Base-by-base conservation (phyloP, 257 asterid genomes). In the Salvia rosmarinus region DNA sequence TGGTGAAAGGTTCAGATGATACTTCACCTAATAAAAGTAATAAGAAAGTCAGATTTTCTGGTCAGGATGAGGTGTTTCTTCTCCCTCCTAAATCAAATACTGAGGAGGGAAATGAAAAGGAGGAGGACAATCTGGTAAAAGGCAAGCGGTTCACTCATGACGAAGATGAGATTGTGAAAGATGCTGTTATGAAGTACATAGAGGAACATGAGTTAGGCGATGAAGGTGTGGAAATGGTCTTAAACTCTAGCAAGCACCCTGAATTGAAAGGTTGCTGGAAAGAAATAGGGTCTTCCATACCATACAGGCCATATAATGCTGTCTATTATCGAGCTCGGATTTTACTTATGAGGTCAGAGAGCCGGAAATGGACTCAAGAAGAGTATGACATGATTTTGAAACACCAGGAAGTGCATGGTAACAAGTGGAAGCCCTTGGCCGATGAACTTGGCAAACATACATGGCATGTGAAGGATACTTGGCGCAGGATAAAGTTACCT, bases 1-100 rank as follows among this genome's bases (percentile, higher is more conserved):
- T 64, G 69, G 69, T 64, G 9, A 64, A 71, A 59, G 72, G 47
- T 42, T 65, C 60, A 3, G 16, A 25, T 69, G 76, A 42, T 62
- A 20, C 58, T 23, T 64, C 78, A 9, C 79, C 79, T 37, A 70
- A 57, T 66, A 81, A 73, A 68, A 81, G 87, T 44, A 81, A 64
- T 39, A 85, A 80, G 78, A 85, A 76, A 73, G 86, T 82, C 13
- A 73, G 86, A 68, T 82, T 82, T 77, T 85, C 86, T 73, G 75
- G 49, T 14, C 54, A 75, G 66, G 80, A 5, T 72, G 85, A 82
- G 73, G 76, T 82, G 30, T 82, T 82, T 46, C 35, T 76, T 37
- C 49, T 71, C 75, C 75, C 82, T 21, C 54, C 57, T 30, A 56
- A 76, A 62, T 72, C 64, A 17, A 35, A 73, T 30, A 34, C 9